Base-by-base conservation (phyloP, 768 basidiomycete species). In the Suillus tomentosus region DNA sequence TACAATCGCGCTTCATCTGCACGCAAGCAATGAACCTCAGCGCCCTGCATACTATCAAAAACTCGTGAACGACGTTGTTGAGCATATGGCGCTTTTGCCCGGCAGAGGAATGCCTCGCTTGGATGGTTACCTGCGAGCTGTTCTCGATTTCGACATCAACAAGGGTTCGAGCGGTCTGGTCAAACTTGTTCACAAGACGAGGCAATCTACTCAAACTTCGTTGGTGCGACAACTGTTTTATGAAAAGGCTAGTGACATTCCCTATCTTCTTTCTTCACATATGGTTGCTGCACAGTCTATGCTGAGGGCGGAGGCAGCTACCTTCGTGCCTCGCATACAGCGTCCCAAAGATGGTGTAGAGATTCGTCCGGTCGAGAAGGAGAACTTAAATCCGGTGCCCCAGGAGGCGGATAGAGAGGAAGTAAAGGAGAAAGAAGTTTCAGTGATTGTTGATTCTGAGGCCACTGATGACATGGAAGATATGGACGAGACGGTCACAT, bases 201-300 rank as follows among this genome's bases (percentile, higher is more conserved):
- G 59, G 47, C 47, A 15, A 6, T 40, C 64, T 22, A 62, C 40
- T 7, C 24, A 57, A 11, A 43, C 5, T 1, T 37, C 13, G 14
- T 22, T 8, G 3, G 19, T 80, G 11, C 72, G 73, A 14, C 68
- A 74, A 14, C 71, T 81, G 37, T 47, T 74, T 3, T 82, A 72
- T 65, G 54, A 66, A 15, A 60, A 65, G 2, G 62, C 69, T 3
- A 74, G 70, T 4, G 76, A 79, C 8, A 71, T 81, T 19, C 74
- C 73, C 0, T 58, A 40, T 17, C 61, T 80, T 24, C 60, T 81
- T 7, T 66, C 67, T 17, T 48, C 69, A 17, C 66, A 65, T 10
- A 56, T 65, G 6, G 66, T 67, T 4, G 42, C 54, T 17, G 69
- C 68, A 37, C 67, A 62, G 14, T 68, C 69, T 5, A 51, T 66